Base-by-base conservation (phyloP, 495 filamentous ascomycete species). In the Hypoxylon lenormandii region DNA sequence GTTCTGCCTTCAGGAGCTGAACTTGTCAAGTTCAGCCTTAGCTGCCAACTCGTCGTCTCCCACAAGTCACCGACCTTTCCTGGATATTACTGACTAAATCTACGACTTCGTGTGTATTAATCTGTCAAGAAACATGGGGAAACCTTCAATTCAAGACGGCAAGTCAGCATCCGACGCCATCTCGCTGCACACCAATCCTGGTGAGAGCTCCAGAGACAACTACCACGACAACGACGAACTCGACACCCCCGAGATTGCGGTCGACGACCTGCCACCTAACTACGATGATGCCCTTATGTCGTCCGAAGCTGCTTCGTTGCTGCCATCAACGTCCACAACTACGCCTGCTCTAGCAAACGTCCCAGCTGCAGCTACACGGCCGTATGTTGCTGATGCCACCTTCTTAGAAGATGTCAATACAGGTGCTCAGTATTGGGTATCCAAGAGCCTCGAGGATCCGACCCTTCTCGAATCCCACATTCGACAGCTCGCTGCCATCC, bases 391-490 rank as follows among this genome's bases (percentile, higher is more conserved):
- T 50, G 65, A 70, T 30, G 58, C 61, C 4, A 58, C 18, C 6
- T 60, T 69, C 52, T 56, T 64, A 5, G 56, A 43, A 6, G 77
- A 80, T 33, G 6, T 11, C n/a, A 68, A 69, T 43, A 66, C 66
- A 3, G 78, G 77, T 10, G 61, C 55, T n/a, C 75, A 79, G 28
- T 74, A 56, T 49, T 81, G 77, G 64, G 57, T 84, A 21, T 64
- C 81, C 37, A 42, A 48, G 4, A 73, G 73, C 23, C 74, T 84
- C 18, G 82, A 84, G 50, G 73, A 84, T 38, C 81, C 83, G 0
- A 49, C 61, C 1, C 47, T 64, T 4, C 81, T 88, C 30, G 79
- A 83, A 40, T 47, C 62, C 0, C 78, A 83, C 62, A 77, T 88
- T 51, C 67, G 66, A 5, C 42, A 67, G 1, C 82, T 82, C 26